These are phyloP conservation scores for Leishmania tarentolae DNA, from an alignment of 208 protist species.

Conservation along the genomic window DNA sequence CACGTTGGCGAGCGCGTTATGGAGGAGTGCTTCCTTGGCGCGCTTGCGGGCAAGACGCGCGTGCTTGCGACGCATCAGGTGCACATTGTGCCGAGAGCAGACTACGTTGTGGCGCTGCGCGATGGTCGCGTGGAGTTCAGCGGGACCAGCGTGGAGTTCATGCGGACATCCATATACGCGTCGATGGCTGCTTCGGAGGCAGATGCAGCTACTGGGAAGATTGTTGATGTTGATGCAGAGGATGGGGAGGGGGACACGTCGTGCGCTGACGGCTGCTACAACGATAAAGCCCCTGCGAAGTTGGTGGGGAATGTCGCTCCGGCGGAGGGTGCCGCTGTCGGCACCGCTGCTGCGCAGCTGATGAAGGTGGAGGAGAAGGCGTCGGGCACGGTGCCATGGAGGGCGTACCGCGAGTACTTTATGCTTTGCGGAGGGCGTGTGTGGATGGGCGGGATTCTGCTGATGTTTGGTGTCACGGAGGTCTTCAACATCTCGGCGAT, in stretches of 20 bases:
- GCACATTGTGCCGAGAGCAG: conserved; percentile 77
- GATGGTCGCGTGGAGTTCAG: conserved; percentile 55
- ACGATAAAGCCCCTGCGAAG: conserved; percentile 26
- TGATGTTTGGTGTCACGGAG: conserved; percentile 66
- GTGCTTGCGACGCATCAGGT: conserved; percentile 95
- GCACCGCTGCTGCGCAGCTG: conserved; percentile 36
- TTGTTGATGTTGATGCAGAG: no score
- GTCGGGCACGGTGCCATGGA: conserved; percentile 54
- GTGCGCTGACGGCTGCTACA: no score
- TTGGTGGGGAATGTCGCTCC: conserved; percentile 42
- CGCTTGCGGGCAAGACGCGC: conserved; percentile 61
- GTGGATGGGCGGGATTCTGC: conserved; percentile 29
- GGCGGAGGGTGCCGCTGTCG: conserved; percentile 82
- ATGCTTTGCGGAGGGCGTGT: conserved; percentile 46
- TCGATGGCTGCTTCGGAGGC: conserved; percentile 11
- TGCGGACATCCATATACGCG: conserved; percentile 4
- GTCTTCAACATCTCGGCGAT: conserved; percentile 34
- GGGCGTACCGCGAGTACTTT: conserved; percentile 70
- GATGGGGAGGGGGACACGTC: no score
- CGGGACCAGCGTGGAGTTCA: conserved; percentile 45
- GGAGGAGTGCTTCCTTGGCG: conserved; percentile 31
- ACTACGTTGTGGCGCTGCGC: conserved; percentile 87
- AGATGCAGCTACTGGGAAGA: no score
- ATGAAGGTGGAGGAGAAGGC: conserved; percentile 54
- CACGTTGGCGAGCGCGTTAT: conserved; percentile 72